A percentile compares a stretch with the other conserved stretches of the same genome.
Evolutionary conservation across 371 early-diverging fungal genomes (phyloP).

Genomic region (Zychaea mexicana): DNA sequence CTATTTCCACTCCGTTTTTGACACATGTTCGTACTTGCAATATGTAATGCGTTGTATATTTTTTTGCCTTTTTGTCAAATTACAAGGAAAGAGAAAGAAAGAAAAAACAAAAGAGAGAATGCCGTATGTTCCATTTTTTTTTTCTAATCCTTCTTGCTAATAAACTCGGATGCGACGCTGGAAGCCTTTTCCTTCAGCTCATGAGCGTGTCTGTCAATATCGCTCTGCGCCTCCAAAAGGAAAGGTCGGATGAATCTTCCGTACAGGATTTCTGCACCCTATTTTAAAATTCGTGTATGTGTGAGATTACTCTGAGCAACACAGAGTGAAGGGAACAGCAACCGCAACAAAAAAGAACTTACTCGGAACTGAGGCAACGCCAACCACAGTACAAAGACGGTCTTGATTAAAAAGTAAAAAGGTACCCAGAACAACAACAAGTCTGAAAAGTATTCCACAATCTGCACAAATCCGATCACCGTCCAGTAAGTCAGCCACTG

Average conservation of each 20-base stretch:
- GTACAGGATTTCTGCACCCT: constrained; percentile 34
- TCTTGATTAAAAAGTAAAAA: constrained; percentile 93
- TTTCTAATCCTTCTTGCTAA: constrained; percentile 1
- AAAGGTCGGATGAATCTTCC: constrained; percentile 25
- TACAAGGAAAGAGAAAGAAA: not conserved
- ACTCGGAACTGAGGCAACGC: constrained; percentile 78
- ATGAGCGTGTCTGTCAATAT: constrained; percentile 20
- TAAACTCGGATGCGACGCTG: constrained; percentile 9
- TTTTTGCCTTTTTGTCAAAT: too few relatives aligned
- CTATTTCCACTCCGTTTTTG: too few relatives aligned
- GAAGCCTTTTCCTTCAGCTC: constrained; percentile 18
- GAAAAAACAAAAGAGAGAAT: not conserved
- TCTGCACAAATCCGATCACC: constrained; percentile 84
- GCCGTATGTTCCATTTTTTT: too few relatives aligned
- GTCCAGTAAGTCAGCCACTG: constrained; percentile 91
- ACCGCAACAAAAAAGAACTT: constrained; percentile 26
- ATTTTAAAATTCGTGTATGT: not conserved
- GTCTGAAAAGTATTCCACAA: constrained; percentile 87
- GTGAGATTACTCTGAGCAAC: not conserved
- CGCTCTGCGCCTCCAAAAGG: constrained; percentile 21
- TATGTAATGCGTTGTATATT: too few relatives aligned
- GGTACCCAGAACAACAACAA: constrained; percentile 87
- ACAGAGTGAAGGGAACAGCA: not conserved
- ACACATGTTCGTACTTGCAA: too few relatives aligned
- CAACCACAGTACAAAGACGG: constrained; percentile 83